These are phyloP conservation scores for Phialophora tarda DNA, from an alignment of 2,329 filamentous ascomycete genomes.

Conservation along the genomic window DNA sequence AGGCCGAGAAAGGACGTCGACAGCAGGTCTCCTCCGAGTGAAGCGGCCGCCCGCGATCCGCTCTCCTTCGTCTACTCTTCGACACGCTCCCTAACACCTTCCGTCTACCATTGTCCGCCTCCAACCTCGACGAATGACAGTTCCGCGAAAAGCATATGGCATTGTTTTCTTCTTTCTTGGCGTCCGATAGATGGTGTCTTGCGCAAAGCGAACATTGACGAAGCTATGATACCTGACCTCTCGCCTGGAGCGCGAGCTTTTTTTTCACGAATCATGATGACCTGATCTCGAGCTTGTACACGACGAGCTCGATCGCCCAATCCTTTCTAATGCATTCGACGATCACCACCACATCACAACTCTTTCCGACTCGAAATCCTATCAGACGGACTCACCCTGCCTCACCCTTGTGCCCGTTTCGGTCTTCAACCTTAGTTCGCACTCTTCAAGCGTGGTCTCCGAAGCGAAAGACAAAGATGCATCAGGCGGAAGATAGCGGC, in stretches of 20 bases:
- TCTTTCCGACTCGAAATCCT: background rate
- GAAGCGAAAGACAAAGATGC: constrained; percentile 13
- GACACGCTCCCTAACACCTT: constrained; percentile 32
- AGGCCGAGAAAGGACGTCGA: constrained; percentile 98
- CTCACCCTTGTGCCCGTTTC: background rate
- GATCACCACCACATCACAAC: constrained; percentile 8
- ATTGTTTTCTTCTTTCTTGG: constrained; percentile 39
- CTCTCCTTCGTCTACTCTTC: constrained; percentile 26
- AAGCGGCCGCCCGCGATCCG: constrained; percentile 27
- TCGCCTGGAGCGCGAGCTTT: constrained; percentile 36
- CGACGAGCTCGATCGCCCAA: constrained; percentile 29
- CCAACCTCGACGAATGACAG: constrained; percentile 28
- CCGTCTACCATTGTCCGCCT: constrained; percentile 16
- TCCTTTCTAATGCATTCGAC: constrained; percentile 23
- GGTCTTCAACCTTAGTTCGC: background rate
- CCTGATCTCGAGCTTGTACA: constrained; percentile 36
- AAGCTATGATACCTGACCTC: constrained; percentile 40
- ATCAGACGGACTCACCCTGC: background rate
- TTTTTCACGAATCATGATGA: constrained; percentile 38
- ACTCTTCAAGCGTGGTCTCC: constrained; percentile 8
- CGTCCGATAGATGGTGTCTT: constrained; percentile 39
- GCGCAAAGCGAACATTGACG: constrained; percentile 39
- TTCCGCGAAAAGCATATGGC: constrained; percentile 36
- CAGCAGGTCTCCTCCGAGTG: constrained; percentile 74
- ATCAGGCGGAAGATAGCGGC: constrained; percentile 19